phyloP scores from a whole-genome alignment of 1,284 basidiomycete species.

The Ceratobasidium sp. region DNA sequence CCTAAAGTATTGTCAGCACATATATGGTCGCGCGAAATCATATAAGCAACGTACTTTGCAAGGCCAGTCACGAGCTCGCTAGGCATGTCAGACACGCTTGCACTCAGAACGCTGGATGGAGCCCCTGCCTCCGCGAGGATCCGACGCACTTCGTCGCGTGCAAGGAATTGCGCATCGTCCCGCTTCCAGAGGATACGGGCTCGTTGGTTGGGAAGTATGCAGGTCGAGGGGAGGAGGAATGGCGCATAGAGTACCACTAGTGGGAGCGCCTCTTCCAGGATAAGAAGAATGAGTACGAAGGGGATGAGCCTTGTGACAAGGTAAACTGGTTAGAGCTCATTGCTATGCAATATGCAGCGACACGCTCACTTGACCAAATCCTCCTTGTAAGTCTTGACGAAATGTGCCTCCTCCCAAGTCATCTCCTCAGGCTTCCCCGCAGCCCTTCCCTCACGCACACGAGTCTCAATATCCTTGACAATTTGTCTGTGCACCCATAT shows the following conservation, averaged over 20 bases:
- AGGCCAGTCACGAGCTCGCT: conserved; percentile 53
- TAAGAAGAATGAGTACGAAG: conserved; percentile 77
- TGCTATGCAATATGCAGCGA: background rate
- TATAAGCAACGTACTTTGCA: conserved; percentile 32
- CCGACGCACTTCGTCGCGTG: conserved; percentile 37
- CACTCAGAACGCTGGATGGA: conserved; percentile 48
- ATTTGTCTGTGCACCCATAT: conserved; percentile 69
- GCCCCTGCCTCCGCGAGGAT: conserved; percentile 44
- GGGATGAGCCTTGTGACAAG: conserved; percentile 71
- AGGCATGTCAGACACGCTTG: conserved; percentile 29
- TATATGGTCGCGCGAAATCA: background rate
- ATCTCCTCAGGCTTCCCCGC: conserved; percentile 61
- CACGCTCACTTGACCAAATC: conserved; percentile 72
- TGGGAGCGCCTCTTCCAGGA: conserved; percentile 85
- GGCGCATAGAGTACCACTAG: conserved; percentile 88
- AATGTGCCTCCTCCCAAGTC: conserved; percentile 70
- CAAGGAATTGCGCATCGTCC: conserved; percentile 61
- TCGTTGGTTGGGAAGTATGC: conserved; percentile 84
- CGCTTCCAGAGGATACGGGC: conserved; percentile 73
- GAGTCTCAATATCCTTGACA: conserved; percentile 63
- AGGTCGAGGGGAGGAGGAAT: conserved; percentile 85
- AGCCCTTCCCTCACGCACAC: conserved; percentile 60
- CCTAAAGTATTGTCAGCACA: conserved; percentile 27
- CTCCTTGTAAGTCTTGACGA: conserved; percentile 69
- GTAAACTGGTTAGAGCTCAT: conserved; percentile 18